Evolutionary conservation across 306 rosid species (phyloP), one percentile per base, ranked within the genome.

Genomic region (Casuarina equisetifolia): DNA sequence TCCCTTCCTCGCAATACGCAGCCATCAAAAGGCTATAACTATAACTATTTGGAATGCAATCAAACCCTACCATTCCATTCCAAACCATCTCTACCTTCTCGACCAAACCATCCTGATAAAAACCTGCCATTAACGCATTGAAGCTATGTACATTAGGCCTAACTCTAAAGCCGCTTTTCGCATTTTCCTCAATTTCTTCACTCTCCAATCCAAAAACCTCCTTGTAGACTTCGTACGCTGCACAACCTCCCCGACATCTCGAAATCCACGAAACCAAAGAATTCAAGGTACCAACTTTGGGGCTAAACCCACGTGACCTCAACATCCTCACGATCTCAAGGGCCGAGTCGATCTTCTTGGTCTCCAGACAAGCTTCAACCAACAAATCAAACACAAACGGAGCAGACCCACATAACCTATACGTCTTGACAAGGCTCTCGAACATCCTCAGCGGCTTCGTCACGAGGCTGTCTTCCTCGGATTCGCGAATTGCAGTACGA

Each of bases 311-410:
- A 57, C 92, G 92, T 61, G 92, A 86, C 50, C 79, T 55, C 46
- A 94, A 74, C 96, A 90, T 89, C 76, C 91, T 84, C 44, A 75
- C 78, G 42, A 94, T 89, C 74, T 86, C 71, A 44, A 88, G 62
- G 0, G 97, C 76, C 40, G 89, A 70, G 12, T 90, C 88, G 25
- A 87, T 20, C 43, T 85, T 90, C 45, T 84, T 88, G 1, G 92
- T 86, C 11, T 87, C 85, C 74, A 92, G 50, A 79, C 88, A 91
- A n/a, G 97, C 87, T 77, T 83, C 74, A 59, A 94, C 78, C 49
- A 94, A 76, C 72, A 90, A 82, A 82, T 90, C 94, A 36, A 94
- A 90, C 43, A 94, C 94, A 58, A 94, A 94, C 0, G 97, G 97
- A 5, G 97, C 90, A 7, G 96, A 94, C 0, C 84, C 94, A 55